Conservation (phyloP, 2,329 filamentous ascomycete species). For the Fusarium sp. region DNA sequence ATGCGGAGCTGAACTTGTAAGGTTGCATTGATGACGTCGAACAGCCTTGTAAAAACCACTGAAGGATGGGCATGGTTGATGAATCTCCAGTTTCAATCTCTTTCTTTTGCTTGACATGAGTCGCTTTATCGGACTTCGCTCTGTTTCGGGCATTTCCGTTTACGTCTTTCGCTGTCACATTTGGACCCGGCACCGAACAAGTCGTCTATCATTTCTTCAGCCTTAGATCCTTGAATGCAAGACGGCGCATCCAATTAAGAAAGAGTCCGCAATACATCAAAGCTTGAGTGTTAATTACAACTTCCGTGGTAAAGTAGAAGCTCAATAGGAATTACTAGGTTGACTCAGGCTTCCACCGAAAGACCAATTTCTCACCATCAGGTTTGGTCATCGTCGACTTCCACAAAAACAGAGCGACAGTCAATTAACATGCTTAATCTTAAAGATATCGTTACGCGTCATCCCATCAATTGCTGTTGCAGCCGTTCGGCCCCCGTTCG, state of each 20-base stretch:
- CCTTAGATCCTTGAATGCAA: accelerated
- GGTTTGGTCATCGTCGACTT: neutral
- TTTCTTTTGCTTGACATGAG: neutral
- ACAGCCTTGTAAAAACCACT: neutral
- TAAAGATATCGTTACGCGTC: neutral
- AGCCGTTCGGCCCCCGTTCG: neutral
- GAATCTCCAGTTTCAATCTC: neutral
- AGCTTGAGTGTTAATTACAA: accelerated
- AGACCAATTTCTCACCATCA: neutral
- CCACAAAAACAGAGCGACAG: neutral
- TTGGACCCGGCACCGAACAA: neutral
- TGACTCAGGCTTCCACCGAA: neutral
- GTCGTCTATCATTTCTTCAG: neutral
- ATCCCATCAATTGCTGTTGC: neutral
- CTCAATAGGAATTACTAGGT: accelerated
- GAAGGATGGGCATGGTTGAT: neutral
- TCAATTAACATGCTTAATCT: neutral
- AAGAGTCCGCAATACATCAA: too few relatives aligned
- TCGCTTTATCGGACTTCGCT: neutral
- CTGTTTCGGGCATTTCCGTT: neutral
- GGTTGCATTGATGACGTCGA: neutral
- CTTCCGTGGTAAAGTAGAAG: too few relatives aligned
- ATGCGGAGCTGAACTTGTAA: neutral
- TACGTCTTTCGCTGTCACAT: neutral
- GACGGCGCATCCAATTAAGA: too few relatives aligned